Evolutionary conservation across 805 yeast genomes (phyloP).

Genomic region (Yarrowia hollandica): DNA sequence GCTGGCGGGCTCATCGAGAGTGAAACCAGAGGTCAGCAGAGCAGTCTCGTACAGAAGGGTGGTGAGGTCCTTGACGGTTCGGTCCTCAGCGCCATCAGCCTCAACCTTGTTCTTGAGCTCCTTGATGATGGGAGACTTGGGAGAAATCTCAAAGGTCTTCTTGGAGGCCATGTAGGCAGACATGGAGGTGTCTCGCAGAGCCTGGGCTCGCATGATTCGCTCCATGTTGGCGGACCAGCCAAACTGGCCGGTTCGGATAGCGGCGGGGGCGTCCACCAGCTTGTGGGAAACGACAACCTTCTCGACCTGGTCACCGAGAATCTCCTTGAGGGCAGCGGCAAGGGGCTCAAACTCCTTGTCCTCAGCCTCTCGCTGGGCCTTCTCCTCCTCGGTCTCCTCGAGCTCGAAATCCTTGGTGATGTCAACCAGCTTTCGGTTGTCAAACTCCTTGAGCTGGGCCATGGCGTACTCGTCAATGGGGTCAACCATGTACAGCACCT

Average conservation of each 20-base stretch:
- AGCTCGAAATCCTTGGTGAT: constrained; percentile 98
- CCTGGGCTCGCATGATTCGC: constrained; percentile 99
- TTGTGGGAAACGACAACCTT: constrained; percentile 98
- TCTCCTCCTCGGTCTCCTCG: constrained; percentile 95
- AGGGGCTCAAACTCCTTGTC: constrained; percentile 87
- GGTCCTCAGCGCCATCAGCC: constrained; percentile 95
- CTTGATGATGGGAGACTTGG: constrained; percentile 90
- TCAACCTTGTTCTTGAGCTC: constrained; percentile 97
- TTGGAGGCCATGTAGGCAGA: constrained; percentile 99
- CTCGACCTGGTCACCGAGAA: constrained; percentile 98
- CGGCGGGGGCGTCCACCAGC: constrained; percentile 98
- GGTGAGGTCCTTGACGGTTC: constrained; percentile 97
- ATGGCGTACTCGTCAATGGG: constrained; percentile 99
- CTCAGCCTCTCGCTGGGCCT: constrained; percentile 90
- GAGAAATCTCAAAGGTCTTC: constrained; percentile 98
- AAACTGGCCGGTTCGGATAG: constrained; percentile 99
- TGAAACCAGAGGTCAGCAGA: constrained; percentile 96
- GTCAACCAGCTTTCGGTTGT: constrained; percentile 96
- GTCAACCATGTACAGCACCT: constrained; percentile 95
- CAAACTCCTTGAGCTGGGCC: constrained; percentile 99
- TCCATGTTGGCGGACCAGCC: constrained; percentile 99
- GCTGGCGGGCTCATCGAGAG: constrained; percentile 96
- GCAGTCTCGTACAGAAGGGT: constrained; percentile 97
- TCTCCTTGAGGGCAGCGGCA: constrained; percentile 93
- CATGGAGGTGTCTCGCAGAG: constrained; percentile 97